Base-by-base conservation (phyloP, 805 yeast genomes). In the Candida patagonica region DNA sequence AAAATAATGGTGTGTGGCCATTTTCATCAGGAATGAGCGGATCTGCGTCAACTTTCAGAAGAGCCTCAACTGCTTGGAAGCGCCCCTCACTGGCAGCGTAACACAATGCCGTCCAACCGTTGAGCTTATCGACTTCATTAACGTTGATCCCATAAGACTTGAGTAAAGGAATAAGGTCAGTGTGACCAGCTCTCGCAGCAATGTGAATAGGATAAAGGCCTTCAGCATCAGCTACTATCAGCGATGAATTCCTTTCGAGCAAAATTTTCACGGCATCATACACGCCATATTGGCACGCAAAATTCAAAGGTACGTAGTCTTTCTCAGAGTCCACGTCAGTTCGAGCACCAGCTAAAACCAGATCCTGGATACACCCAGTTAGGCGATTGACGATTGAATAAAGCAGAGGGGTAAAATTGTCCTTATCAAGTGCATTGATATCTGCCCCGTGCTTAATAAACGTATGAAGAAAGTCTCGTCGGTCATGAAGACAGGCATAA, bases 91-190 rank as follows among this genome's bases (percentile, higher is more conserved):
- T 75, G 1, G 88, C 88, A 16, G 95, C 84, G 58, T 92, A 89
- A 53, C 87, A 85, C 2, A 92, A 70, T 0, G 97, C 95, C 0
- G 96, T 78, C 96, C 97, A 92, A 51, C 80, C 81, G 55, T 88
- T 87, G 42, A 86, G 76, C 39, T 84, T 81, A 60, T 92, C 97
- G 6, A 78, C 52, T 43, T 74, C 78, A 59, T 92, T 83, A 4
- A 89, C 75, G 51, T 80, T 76, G 1, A 83, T 61, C 8, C 61
- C 60, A 47, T 80, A 70, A n/a, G 71, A 62, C 13, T 56, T 57
- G 25, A 92, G 63, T 34, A 87, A 59, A 23, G 79, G 73, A 9
- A 92, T 76, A 24, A 89, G 66, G 42, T 75, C 65, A 46, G 68
- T 66, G 55, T 80, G 86, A 1, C 96, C 96, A 5, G 81, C 76